Evolutionary conservation across 2,329 filamentous ascomycete species (phyloP), one percentile per base, ranked within the genome.

Genomic region (Beauveria pseudobassiana): DNA sequence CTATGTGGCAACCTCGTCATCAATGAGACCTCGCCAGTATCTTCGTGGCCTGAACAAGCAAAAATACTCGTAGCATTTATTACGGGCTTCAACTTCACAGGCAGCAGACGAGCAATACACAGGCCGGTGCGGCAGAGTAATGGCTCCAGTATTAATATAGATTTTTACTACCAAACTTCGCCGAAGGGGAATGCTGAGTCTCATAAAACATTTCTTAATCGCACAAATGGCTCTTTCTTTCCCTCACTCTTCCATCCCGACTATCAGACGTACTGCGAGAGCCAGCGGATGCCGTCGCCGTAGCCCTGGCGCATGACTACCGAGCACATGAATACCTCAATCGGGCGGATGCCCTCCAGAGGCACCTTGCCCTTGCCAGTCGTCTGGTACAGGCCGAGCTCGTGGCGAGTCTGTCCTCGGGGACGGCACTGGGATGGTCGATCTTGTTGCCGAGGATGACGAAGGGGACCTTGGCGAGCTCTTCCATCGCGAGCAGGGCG

Each of bases 271-370:
- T 96, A 96, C 82, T 96, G 91, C 62, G 90, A 91, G 77, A 96
- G 77, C 92, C 91, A 96, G 79, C 91, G 86, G 77, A 96, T 93
- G 70, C 84, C 92, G 70, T 96, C 92, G 60, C 91, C 91, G 75
- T 96, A 96, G 67, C 90, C 95, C 82, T 98, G 93, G 77, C 93
- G 86, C 91, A 97, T 96, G 65, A 98, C 93, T 68, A 98, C 93
- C 70, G 91, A 96, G 85, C 93, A 98, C 95, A 99, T 96, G 78
- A 98, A 98, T 65, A 98, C 86, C 83, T 99, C 95, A 72, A 99
- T 93, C 26, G 93, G 91, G 69, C 93, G 84, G 76, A 96, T 96
- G 40, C 91, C 91, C 81, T 96, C 93, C 68, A 95, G 82, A 66
- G 89, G 90, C 65, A 96, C 88, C 83, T 96, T 96, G 77, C 92